These are phyloP conservation scores for Apiotrichum veenhuisii DNA, from an alignment of 1,284 basidiomycete genomes.

Conservation along the genomic window DNA sequence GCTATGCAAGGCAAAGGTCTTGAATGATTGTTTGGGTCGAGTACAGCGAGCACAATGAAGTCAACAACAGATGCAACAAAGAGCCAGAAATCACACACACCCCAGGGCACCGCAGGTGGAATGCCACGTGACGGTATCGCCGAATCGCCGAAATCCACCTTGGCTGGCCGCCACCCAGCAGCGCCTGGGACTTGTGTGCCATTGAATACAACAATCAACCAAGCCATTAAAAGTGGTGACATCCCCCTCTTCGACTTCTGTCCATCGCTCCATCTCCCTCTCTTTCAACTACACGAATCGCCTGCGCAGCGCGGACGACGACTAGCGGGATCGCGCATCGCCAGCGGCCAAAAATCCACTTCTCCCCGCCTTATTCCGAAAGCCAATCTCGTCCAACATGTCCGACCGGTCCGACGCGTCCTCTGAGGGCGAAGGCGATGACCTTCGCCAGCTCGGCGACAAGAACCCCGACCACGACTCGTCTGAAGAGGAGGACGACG, in stretches of 20 bases:
- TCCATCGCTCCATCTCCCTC: too few relatives aligned
- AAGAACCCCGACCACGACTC: conserved; percentile 40
- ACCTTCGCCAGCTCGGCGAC: conserved; percentile 46
- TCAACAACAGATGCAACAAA: background rate
- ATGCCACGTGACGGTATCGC: background rate
- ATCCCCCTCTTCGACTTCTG: too few relatives aligned
- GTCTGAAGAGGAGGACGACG: conserved; percentile 50
- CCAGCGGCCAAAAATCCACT: too few relatives aligned
- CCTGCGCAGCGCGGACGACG: too few relatives aligned
- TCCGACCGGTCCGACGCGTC: conserved; percentile 35
- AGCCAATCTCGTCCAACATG: conserved; percentile 27
- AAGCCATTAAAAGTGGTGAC: too few relatives aligned
- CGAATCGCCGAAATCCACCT: background rate
- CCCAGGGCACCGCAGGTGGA: background rate
- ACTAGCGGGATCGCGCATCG: too few relatives aligned
- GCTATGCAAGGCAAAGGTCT: background rate
- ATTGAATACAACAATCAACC: background rate
- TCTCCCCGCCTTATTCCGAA: background rate
- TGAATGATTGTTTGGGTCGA: background rate
- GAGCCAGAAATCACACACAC: background rate
- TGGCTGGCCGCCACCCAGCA: too few relatives aligned
- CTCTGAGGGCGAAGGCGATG: conserved; percentile 50
- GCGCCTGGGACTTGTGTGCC: too few relatives aligned
- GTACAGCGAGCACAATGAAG: background rate
- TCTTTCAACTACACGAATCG: too few relatives aligned